These are phyloP conservation scores for Auxenochlorella pyrenoidosa DNA, from an alignment of 139 green algal species.

Conservation along the genomic window DNA sequence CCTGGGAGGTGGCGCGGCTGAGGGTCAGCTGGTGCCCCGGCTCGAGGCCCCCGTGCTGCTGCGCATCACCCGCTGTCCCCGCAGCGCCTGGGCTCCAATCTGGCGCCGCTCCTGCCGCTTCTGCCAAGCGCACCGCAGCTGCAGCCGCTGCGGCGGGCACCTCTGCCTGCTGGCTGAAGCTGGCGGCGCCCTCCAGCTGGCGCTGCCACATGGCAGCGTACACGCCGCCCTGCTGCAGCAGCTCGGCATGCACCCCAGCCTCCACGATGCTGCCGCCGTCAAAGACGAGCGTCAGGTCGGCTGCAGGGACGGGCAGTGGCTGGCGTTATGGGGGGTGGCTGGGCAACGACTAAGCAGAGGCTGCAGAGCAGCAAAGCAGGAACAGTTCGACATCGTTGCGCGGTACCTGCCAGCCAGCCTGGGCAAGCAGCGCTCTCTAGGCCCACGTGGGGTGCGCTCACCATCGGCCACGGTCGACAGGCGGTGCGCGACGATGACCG, in stretches of 20 bases:
- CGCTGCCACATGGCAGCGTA: conserved; percentile 83
- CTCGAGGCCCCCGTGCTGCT: background rate
- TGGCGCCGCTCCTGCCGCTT: background rate
- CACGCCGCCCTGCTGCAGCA: conserved; percentile 69
- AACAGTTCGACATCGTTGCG: too few relatives aligned
- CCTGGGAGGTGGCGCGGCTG: conserved; percentile 2
- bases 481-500: conserved; percentile 92
- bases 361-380: background rate
- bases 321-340: background rate
- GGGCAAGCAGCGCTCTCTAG: too few relatives aligned
- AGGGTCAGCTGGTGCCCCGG: background rate
- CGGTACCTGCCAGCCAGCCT: too few relatives aligned
- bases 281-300: conserved; percentile 28
- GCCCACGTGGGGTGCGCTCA: too few relatives aligned
- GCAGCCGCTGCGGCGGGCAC: background rate
- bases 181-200: conserved; percentile 62
- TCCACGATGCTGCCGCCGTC: conserved; percentile 71
- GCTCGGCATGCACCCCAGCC: conserved; percentile 78
- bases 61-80: background rate
- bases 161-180: background rate
- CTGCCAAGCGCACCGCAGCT: background rate
- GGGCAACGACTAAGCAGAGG: background rate
- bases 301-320: too few relatives aligned
- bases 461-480: conserved; percentile 88
- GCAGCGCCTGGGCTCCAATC: background rate